phyloP scores from a whole-genome alignment of 2,329 filamentous ascomycete genomes.

The Cladosporium sp. region DNA sequence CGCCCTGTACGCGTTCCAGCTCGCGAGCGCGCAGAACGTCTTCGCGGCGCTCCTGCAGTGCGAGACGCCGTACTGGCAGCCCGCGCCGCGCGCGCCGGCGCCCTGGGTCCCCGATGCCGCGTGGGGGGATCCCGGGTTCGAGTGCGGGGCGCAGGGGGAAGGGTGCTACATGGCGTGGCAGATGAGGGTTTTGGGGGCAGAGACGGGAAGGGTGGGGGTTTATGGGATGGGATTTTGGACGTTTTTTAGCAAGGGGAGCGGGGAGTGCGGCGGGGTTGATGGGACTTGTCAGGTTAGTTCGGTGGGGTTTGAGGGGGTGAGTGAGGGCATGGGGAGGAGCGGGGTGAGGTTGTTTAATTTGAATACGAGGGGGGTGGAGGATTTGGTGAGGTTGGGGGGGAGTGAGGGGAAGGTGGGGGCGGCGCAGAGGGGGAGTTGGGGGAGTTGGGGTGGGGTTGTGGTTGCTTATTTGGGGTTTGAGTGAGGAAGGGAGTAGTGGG shows the following conservation, averaged over 20 bases:
- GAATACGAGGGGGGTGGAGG: constrained; percentile 21
- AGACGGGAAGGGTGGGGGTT: constrained; percentile 31
- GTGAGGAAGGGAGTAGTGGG: background rate
- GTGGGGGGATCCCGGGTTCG: constrained; percentile 52
- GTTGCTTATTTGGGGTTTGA: constrained; percentile 18
- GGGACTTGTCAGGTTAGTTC: constrained; percentile 35
- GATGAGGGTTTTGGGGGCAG: constrained; percentile 20
- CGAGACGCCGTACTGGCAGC: constrained; percentile 81
- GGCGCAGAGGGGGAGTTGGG: constrained; percentile 15
- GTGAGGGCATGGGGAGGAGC: background rate
- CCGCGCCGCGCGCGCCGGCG: constrained; percentile 66
- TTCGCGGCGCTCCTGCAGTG: constrained; percentile 65
- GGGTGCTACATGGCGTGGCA: constrained; percentile 33
- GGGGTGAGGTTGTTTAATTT: constrained; percentile 19
- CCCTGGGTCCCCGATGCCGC: constrained; percentile 57
- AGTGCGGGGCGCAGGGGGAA: background rate
- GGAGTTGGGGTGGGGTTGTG: constrained; percentile 23
- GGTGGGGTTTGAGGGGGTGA: constrained; percentile 16
- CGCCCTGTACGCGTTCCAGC: constrained; percentile 71
- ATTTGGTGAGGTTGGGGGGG: constrained; percentile 19
- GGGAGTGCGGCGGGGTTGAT: constrained; percentile 21
- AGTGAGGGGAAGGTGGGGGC: constrained; percentile 14
- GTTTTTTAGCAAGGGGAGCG: constrained; percentile 33
- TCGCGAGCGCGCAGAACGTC: constrained; percentile 68
- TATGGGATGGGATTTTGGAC: constrained; percentile 36